Percentiles rank a stretch among this genome's conserved stretches.
These are phyloP conservation scores for Kazachstania bromeliacearum DNA, from an alignment of 805 yeast genomes.

Conservation along the genomic window DNA sequence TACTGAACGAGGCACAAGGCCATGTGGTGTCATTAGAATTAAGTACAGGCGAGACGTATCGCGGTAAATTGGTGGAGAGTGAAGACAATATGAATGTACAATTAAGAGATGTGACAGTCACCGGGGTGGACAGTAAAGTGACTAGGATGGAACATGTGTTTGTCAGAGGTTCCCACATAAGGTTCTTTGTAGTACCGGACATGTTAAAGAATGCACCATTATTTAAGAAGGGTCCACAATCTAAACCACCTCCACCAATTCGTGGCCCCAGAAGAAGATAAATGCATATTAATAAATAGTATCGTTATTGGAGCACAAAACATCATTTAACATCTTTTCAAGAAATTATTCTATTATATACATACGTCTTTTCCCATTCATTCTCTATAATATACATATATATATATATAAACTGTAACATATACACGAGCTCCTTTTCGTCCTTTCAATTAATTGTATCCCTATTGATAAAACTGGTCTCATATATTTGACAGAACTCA, in stretches of 20 bases:
- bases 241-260: conserved; percentile 63
- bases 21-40: conserved; percentile 78
- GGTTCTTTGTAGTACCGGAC: conserved; percentile 82
- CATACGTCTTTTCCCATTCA: no score
- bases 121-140: conserved; percentile 66
- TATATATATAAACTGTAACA: background rate
- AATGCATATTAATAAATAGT: no score
- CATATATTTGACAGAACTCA: conserved; percentile 22
- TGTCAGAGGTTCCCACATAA: conserved; percentile 83
- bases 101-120: conserved; percentile 68
- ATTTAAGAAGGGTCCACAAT: conserved; percentile 48
- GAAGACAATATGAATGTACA: conserved; percentile 96
- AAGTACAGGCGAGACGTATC: conserved; percentile 73
- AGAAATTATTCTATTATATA: no score
- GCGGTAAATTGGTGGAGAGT: conserved; percentile 78
- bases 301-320: no score
- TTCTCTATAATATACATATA: no score
- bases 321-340: no score
- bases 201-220: conserved; percentile 82
- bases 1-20: conserved; percentile 83
- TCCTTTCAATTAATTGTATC: background rate
- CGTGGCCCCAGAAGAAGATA: conserved; percentile 44
- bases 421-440: background rate
- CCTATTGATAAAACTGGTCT: conserved; percentile 3
- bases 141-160: conserved; percentile 76